These are phyloP conservation scores for Casuarina equisetifolia DNA, from an alignment of 306 rosid genomes.

Conservation along the genomic window DNA sequence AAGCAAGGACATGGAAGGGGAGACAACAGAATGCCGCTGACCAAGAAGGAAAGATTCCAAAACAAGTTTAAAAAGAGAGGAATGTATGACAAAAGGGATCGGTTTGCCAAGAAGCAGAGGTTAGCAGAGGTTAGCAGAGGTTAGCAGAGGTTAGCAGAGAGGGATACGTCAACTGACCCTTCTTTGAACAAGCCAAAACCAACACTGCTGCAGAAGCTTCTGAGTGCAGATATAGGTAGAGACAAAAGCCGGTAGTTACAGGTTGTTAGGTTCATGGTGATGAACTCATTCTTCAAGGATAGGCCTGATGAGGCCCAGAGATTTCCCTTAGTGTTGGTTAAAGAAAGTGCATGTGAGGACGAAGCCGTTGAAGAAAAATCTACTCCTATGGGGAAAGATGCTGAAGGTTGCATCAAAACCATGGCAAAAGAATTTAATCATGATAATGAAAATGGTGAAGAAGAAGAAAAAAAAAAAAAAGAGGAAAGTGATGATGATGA, in stretches of 20 bases:
- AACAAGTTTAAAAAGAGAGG: conserved; percentile 49
- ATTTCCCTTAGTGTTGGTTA: conserved; percentile 51
- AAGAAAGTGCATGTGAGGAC: conserved; percentile 37
- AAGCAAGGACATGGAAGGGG: conserved; percentile 32
- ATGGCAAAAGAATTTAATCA: conserved; percentile 5
- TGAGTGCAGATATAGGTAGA: conserved; percentile 64
- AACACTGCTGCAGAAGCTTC: conserved; percentile 78
- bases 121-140: conserved; percentile 32
- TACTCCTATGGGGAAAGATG: conserved; percentile 22
- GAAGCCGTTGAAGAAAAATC: conserved; percentile 24
- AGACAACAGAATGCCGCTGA: conserved; percentile 30
- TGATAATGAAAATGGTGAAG: conserved; percentile 15
- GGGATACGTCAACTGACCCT: conserved; percentile 17
- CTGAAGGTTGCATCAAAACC: conserved; percentile 12
- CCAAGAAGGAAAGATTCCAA: conserved; percentile 36
- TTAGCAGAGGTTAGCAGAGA: conserved; percentile 45
- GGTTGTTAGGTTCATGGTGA: conserved; percentile 79
- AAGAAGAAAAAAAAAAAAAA: not conserved
- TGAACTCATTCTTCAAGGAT: conserved; percentile 71
- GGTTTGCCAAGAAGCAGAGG: not conserved
- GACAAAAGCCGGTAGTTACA: conserved; percentile 66
- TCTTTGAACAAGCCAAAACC: conserved; percentile 42
- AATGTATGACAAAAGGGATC: conserved; percentile 40
- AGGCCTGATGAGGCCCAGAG: conserved; percentile 58
- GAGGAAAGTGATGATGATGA: not conserved